Conservation (phyloP, 169 alveolate species). For the Ichthyophthirius multifiliis region DNA sequence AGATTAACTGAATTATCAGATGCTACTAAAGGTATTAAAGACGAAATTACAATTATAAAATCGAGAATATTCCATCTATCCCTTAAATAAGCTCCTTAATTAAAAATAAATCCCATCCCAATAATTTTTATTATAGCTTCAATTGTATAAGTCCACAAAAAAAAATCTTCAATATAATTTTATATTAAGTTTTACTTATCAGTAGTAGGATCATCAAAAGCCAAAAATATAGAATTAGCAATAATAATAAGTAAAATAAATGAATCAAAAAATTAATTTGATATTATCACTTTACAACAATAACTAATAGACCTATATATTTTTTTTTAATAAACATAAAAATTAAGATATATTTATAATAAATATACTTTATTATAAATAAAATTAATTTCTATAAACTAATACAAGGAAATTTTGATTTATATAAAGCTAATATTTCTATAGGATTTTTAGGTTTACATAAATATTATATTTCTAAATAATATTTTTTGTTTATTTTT, state of each 20-base stretch:
- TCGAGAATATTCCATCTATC: conserved; percentile 79
- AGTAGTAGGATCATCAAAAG: conserved; percentile 1
- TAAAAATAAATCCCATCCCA: conserved; percentile 52
- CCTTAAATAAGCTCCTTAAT: conserved; percentile 57
- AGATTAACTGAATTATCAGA: conserved; percentile 12
- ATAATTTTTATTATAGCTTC: conserved; percentile 17
- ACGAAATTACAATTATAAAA: conserved; percentile 64
- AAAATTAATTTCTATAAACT: too few relatives aligned
- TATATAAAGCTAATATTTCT: too few relatives aligned
- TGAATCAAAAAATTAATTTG: conserved; percentile 5
- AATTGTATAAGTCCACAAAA: background rate
- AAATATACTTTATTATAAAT: too few relatives aligned
- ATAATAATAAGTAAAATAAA: conserved; percentile 10
- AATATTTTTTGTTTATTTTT: too few relatives aligned
- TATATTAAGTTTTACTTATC: conserved; percentile 5
- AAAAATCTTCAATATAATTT: background rate
- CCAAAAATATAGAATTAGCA: conserved; percentile 11
- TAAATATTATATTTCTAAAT: too few relatives aligned
- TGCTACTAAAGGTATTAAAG: conserved; percentile 11
- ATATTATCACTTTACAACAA: background rate
- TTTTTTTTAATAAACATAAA: too few relatives aligned
- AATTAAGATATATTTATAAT: too few relatives aligned
- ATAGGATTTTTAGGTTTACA: too few relatives aligned
- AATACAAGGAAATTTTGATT: too few relatives aligned
- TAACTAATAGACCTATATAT: background rate